phyloP scores from a whole-genome alignment of 257 asterid species.

The Fraxinus americana region DNA sequence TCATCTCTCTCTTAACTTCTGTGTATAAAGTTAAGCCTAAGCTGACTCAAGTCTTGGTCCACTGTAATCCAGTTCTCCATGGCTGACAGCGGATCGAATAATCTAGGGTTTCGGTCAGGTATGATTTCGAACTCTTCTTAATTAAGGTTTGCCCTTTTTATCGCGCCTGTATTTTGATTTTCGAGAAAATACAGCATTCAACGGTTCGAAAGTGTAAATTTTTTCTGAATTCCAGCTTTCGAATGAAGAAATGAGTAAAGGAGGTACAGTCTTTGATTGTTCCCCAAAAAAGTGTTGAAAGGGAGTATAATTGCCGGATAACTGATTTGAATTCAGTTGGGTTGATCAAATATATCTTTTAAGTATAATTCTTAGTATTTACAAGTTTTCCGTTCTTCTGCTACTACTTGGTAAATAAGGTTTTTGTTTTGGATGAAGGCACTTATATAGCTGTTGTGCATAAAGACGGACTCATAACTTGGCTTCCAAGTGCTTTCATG shows the following conservation, averaged over 20 bases:
- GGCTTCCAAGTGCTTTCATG: not conserved
- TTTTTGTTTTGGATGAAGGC: not conserved
- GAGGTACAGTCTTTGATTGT: not conserved
- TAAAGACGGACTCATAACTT: not conserved
- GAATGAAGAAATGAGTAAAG: not conserved
- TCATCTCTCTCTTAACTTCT: constrained; percentile 14
- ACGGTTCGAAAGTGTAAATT: not conserved
- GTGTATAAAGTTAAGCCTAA: not conserved
- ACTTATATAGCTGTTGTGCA: not conserved
- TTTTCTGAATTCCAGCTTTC: constrained; percentile 16
- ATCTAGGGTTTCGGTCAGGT: constrained; percentile 63
- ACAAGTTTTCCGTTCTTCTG: not conserved
- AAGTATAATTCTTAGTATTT: not conserved
- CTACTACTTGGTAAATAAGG: not conserved
- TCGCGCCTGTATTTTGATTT: not conserved
- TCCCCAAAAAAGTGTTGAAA: not conserved
- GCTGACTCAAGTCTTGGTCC: constrained; percentile 23
- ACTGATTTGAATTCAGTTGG: not conserved
- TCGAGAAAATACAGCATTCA: not conserved
- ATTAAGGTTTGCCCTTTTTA: not conserved
- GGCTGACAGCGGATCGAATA: constrained; percentile 60
- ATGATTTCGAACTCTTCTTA: constrained; percentile 11
- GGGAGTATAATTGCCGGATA: not conserved
- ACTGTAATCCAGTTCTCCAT: constrained; percentile 41
- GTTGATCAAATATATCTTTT: not conserved